Conservation (phyloP, 352 stramenopile species). For the Phytophthora tentaculata region DNA sequence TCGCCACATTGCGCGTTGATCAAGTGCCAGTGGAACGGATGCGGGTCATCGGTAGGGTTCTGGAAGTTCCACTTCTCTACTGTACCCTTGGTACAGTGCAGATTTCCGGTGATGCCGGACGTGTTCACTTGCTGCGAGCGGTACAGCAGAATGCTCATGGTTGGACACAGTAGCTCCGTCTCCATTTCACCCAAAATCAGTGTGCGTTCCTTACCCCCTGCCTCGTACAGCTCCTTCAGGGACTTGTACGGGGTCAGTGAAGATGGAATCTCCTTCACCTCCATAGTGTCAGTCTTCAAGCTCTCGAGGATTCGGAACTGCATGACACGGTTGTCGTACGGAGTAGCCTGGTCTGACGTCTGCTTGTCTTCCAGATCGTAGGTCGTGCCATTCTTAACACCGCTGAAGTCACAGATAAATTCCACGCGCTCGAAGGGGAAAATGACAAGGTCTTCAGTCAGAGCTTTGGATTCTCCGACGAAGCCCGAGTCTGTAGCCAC, state of each 20-base stretch:
- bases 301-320: conserved; percentile 46
- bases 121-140: conserved; percentile 62
- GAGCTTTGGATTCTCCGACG: conserved; percentile 36
- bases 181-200: conserved; percentile 67
- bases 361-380: conserved; percentile 61
- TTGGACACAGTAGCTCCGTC: conserved; percentile 45
- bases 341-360: conserved; percentile 44
- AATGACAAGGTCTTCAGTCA: conserved; percentile 34
- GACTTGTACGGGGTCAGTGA: conserved; percentile 55
- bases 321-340: conserved; percentile 57
- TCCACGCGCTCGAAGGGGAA: conserved; percentile 65
- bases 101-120: conserved; percentile 43
- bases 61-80: conserved; percentile 86
- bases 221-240: conserved; percentile 58
- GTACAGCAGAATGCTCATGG: conserved; percentile 54
- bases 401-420: conserved; percentile 63
- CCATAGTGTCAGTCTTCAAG: conserved; percentile 48
- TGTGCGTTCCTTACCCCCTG: conserved; percentile 59
- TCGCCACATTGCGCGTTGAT: conserved; percentile 78
- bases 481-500: conserved; percentile 71
- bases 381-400: conserved; percentile 41
- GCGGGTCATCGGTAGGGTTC: conserved; percentile 79
- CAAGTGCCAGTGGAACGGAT: conserved; percentile 86
- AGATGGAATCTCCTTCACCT: conserved; percentile 37
- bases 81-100: conserved; percentile 73